Base-by-base conservation (phyloP, 2,329 filamentous ascomycete species). In the Raffaelea arxii region DNA sequence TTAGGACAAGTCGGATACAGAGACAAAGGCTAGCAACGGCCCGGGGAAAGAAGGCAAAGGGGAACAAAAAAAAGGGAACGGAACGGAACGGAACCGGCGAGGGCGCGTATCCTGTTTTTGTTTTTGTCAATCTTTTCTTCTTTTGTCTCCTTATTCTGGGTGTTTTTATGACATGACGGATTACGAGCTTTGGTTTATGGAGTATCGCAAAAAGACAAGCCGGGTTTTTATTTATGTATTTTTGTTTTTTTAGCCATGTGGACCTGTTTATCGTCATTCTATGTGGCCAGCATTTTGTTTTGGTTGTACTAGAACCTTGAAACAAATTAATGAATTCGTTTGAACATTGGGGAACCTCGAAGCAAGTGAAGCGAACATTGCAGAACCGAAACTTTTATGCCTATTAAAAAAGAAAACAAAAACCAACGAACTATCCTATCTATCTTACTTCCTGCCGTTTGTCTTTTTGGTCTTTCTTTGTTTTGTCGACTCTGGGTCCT, bases 171-270 rank as follows among this genome's bases (percentile, higher is more conserved):
- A 49, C 46, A 44, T 48, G 40, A 50, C 19, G 48, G 43, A 38
- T 53, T 51, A 50, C 49, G 49, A 51, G 49, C 46, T 53, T 49
- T 49, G 44, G 46, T 18, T 49, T 51, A 47, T 48, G 46, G 50
- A 43, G 46, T 52, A 47, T 46, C 16, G 32, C 7, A 16, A n/a
- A 6, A 36, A n/a, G 16, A 18, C 14, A 18, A 36, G 19, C 7
- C 7, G 32, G 32, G 23, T 10, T 30, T 27, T 39, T 43, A 25
- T 23, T 24, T 18, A 24, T 27, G 22, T 46, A n/a, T 21, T 44
- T 9, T 30, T 44, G 39, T 42, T 40, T 21, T 35, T 25, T 35
- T 47, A 39, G 25, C 40, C 35, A 40, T 40, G 5, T 16, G 32
- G 36, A 23, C 19, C 19, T 36, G 32, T 36, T 36, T 36, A 7